Conservation (phyloP, 768 basidiomycete genomes). For the Psilocybe cyanescens region DNA sequence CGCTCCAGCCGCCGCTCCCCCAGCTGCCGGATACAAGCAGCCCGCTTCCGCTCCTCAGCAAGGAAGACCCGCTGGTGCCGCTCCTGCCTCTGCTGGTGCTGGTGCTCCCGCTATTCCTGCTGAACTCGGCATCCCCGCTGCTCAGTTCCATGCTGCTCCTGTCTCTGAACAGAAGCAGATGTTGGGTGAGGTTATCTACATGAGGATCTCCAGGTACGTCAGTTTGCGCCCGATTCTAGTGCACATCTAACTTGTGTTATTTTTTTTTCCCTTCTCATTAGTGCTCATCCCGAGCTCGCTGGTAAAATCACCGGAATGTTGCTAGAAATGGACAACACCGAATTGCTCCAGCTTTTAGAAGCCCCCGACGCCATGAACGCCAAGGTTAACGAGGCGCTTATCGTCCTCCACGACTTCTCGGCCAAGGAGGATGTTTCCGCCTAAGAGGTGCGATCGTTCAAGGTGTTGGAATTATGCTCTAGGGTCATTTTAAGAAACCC, state of each 20-base stretch:
- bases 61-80: slow-evolving; percentile 31
- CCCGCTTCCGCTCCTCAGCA: slow-evolving; percentile 44
- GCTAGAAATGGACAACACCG: slow-evolving; percentile 97
- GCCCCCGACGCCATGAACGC: slow-evolving; percentile 77
- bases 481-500: slow-evolving; percentile 44
- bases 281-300: slow-evolving; percentile 88
- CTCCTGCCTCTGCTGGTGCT: slow-evolving; percentile 46
- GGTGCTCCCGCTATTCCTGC: slow-evolving; percentile 41
- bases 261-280: slow-evolving; percentile 29
- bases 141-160: slow-evolving; percentile 60
- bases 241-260: slow-evolving; percentile 1
- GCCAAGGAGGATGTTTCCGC: slow-evolving; percentile 30
- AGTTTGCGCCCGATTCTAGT: slow-evolving; percentile 7
- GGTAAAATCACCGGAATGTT: slow-evolving; percentile 99
- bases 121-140: slow-evolving; percentile 47
- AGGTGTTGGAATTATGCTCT: slow-evolving; percentile 17
- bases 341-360: slow-evolving; percentile 89
- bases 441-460: slow-evolving; percentile 14
- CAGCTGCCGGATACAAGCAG: slow-evolving; percentile 34
- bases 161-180: slow-evolving; percentile 98
- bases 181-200: slow-evolving; percentile 95
- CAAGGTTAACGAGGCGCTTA: slow-evolving; percentile 92
- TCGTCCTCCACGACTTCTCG: slow-evolving; percentile 86
- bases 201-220: slow-evolving; percentile 82
- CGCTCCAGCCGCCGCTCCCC: slow-evolving; percentile 27